Evolutionary conservation across 2,329 filamentous ascomycete genomes (phyloP).

Genomic region (Diaporthe humulicola): DNA sequence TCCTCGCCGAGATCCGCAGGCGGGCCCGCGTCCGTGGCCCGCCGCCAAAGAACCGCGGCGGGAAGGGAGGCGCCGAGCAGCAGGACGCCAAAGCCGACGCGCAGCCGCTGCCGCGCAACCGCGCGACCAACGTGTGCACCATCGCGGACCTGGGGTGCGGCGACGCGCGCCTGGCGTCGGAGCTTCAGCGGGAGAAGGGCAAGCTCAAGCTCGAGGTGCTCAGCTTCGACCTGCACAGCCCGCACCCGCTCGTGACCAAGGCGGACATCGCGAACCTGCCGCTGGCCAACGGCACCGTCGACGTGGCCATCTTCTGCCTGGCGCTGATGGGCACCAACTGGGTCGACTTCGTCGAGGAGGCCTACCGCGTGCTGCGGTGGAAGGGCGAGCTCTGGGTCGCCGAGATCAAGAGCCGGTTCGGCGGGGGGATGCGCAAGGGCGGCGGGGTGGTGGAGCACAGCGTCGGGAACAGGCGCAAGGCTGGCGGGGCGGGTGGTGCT

Average conservation of each 20-base stretch:
- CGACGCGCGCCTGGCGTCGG: constrained; percentile 83
- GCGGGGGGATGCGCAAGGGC: constrained; percentile 58
- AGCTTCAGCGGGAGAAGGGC: constrained; percentile 73
- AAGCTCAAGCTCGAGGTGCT: constrained; percentile 80
- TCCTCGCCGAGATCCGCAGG: constrained; percentile 77
- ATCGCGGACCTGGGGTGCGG: constrained; percentile 96
- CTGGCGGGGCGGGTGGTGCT: constrained; percentile 46
- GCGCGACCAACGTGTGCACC: constrained; percentile 72
- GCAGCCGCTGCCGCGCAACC: constrained; percentile 77
- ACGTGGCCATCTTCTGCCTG: constrained; percentile 94
- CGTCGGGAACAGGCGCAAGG: constrained; percentile 76
- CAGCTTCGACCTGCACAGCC: constrained; percentile 89
- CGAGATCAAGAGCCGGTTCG: constrained; percentile 96
- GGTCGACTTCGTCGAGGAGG: constrained; percentile 96
- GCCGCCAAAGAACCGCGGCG: constrained; percentile 40
- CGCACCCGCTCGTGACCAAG: constrained; percentile 81
- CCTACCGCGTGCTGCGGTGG: constrained; percentile 90
- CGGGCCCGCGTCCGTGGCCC: constrained; percentile 69
- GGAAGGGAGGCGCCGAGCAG: constrained; percentile 41
- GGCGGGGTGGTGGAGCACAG: constrained; percentile 72
- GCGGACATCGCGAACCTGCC: constrained; percentile 92
- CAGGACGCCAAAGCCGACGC: constrained; percentile 45
- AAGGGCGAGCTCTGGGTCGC: constrained; percentile 97
- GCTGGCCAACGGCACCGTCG: constrained; percentile 78
- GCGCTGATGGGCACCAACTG: constrained; percentile 99